A percentile compares a stretch with the other conserved stretches of the same genome.
Evolutionary conservation across 129 eudicot genomes (phyloP).

Genomic region (Ambrosia artemisiifolia): DNA sequence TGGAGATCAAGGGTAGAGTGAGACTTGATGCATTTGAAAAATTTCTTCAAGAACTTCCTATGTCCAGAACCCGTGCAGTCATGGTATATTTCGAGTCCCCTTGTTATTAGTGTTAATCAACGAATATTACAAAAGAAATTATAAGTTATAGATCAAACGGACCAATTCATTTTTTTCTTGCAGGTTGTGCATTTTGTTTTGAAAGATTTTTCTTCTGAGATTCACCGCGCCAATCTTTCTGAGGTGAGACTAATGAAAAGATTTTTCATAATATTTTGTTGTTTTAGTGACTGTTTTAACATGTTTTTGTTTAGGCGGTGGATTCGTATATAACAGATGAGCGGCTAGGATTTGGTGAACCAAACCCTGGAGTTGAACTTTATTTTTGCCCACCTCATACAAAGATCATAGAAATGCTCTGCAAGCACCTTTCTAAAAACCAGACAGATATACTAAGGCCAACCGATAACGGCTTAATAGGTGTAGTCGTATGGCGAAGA

Average conservation of each 20-base stretch:
- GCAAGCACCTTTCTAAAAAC: conserved; percentile 49
- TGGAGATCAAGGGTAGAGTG: conserved; percentile 88
- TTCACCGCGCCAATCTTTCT: conserved; percentile 38
- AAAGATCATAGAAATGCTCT: conserved; percentile 50
- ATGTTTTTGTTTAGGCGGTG: conserved; percentile 38
- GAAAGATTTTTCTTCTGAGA: conserved; percentile 42
- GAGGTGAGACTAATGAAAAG: conserved; percentile 41
- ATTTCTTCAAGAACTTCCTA: conserved; percentile 80
- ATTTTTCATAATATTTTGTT: background rate
- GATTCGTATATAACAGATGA: conserved; percentile 58
- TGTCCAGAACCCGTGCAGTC: conserved; percentile 88
- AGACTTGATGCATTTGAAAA: conserved; percentile 80
- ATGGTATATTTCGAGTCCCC: conserved; percentile 51
- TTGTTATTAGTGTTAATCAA: background rate
- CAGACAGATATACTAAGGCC: conserved; percentile 36
- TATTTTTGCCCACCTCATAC: conserved; percentile 66
- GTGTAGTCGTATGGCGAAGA: conserved; percentile 90
- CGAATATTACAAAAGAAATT: background rate
- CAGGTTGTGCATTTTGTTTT: conserved; percentile 63
- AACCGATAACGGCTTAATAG: conserved; percentile 69
- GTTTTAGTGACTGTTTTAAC: background rate
- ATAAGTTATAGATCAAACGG: background rate
- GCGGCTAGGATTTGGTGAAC: conserved; percentile 82
- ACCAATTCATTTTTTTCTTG: background rate
- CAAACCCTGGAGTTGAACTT: conserved; percentile 64